Percentiles rank a stretch among this genome's conserved stretches.
phyloP scores from a whole-genome alignment of 352 stramenopile species.

The Globisporangium takayamanum region DNA sequence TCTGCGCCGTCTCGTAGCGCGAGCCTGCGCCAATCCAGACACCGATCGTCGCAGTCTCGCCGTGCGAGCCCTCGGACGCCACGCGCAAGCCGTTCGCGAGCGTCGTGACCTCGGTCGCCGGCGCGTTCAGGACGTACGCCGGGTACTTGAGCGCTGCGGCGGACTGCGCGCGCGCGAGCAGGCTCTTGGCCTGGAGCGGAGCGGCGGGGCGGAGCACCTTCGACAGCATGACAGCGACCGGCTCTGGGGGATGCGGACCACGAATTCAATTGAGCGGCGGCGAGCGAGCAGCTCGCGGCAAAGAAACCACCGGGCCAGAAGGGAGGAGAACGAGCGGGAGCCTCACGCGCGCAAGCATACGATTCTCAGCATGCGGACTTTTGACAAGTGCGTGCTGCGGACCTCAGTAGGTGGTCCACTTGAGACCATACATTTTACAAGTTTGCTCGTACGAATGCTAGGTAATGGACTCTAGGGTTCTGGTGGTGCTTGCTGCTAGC shows the following conservation, averaged over 20 bases:
- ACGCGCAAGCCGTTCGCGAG: conserved; percentile 96
- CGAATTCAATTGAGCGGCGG: conserved; percentile 14
- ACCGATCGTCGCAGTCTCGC: conserved; percentile 97
- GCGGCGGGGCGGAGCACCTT: conserved; percentile 50
- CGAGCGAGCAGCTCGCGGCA: neutral
- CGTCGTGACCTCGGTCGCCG: conserved; percentile 95
- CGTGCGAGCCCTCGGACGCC: conserved; percentile 94
- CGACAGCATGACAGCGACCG: conserved; percentile 42
- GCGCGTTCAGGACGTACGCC: conserved; percentile 90
- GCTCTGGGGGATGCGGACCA: conserved; percentile 10
- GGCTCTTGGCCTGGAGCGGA: conserved; percentile 19
- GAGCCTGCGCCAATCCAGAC: conserved; percentile 96
- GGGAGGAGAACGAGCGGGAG: neutral
- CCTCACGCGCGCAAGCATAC: conserved; percentile 5
- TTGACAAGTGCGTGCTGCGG: neutral
- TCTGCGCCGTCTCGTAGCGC: conserved; percentile 97
- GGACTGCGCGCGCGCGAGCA: conserved; percentile 66
- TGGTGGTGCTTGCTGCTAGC: neutral
- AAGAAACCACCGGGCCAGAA: conserved; percentile 11
- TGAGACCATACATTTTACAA: neutral
- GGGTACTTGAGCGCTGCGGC: conserved; percentile 69
- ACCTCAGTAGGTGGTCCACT: neutral
- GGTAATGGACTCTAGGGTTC: neutral
- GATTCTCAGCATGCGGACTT: neutral
- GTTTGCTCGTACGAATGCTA: neutral